phyloP scores from a whole-genome alignment of 2,329 filamentous ascomycete species.

The Sordariomycetes sp. region DNA sequence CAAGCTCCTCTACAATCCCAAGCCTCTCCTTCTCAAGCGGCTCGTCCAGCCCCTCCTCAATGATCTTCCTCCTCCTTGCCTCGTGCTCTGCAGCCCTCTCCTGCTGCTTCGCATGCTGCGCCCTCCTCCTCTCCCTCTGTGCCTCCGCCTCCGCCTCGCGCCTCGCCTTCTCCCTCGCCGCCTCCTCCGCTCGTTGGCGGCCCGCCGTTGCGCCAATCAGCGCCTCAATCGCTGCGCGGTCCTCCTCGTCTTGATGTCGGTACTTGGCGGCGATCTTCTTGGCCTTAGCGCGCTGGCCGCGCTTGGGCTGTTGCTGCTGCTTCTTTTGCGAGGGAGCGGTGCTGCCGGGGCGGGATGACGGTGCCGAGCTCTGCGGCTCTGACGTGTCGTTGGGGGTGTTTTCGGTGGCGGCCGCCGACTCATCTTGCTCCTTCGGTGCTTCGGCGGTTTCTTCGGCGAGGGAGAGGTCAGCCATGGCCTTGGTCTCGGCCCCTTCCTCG shows the following conservation, averaged over 20 bases:
- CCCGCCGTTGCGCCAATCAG: conserved; percentile 70
- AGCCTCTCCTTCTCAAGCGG: conserved; percentile 47
- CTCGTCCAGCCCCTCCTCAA: conserved; percentile 29
- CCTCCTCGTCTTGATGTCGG: conserved; percentile 87
- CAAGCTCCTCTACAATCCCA: conserved; percentile 53
- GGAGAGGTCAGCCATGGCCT: not conserved
- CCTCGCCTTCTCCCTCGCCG: conserved; percentile 51
- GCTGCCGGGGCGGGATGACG: conserved; percentile 6
- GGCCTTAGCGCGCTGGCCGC: conserved; percentile 69
- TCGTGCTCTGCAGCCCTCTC: conserved; percentile 67
- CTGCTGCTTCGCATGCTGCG: conserved; percentile 68
- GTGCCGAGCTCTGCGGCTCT: conserved; percentile 3
- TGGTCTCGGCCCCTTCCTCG: not conserved
- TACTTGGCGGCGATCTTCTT: conserved; percentile 88
- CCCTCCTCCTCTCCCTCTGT: conserved; percentile 59
- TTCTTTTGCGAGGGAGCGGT: conserved; percentile 27
- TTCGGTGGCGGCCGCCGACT: conserved; percentile 6
- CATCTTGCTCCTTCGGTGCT: not conserved
- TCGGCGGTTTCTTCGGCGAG: conserved; percentile 3
- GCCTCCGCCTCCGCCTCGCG: conserved; percentile 54
- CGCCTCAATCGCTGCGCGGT: conserved; percentile 68
- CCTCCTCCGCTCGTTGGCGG: conserved; percentile 53
- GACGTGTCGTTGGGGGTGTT: conserved; percentile 8
- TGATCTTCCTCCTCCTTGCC: conserved; percentile 47
- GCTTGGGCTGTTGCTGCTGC: conserved; percentile 27